Base-by-base conservation (phyloP, 371 early-diverging fungal genomes). In the Smittium mucronatum region DNA sequence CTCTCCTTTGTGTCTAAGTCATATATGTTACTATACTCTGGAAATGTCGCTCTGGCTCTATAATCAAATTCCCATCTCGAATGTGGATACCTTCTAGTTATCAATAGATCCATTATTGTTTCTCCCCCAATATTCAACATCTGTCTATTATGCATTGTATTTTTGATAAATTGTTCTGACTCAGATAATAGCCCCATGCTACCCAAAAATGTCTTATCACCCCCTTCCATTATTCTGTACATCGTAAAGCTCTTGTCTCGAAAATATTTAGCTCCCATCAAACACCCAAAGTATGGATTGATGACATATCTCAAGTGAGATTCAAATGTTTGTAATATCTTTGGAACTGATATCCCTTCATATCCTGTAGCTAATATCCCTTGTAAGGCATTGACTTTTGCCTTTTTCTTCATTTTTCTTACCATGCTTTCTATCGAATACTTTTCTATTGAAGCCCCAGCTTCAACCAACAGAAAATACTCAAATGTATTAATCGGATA, bases 401-500 rank as follows among this genome's bases (percentile, higher is more conserved):
- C 57, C 32, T 70, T 67, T 33, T 59, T 65, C 30, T 76, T 67
- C 78, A 77, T 77, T 59, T 74, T 72, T 1, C 72, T 72, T 5
- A 76, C 77, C 71, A 77, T 73, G 70, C 72, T 74, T 2, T 74
- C 72, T 30, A 77, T 72, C 15, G 78, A 76, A 59, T 70, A 64
- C 34, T 74, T 75, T 30, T 77, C 78, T 29, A 77, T 57, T 36
- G 71, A 71, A 30, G 72, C 68, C 34, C 74, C 28, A 31, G 68
- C 72, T n/a, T 70, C 78, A n/a, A 76, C 58, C 63, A 77, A 63
- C 72, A 76, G 58, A 36, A 70, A 76, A 35, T 76, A 72, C 35
- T 70, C 67, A 36, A 74, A 36, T 17, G 29, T 30, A 2, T 69
- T 26, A 5, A 73, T 71, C 33, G 78, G 68, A 31, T 72, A 72